Percentiles rank a stretch among this genome's conserved stretches.
Evolutionary conservation across 2,329 filamentous ascomycete species (phyloP).

Genomic region (Xylariomycetidae sp.): DNA sequence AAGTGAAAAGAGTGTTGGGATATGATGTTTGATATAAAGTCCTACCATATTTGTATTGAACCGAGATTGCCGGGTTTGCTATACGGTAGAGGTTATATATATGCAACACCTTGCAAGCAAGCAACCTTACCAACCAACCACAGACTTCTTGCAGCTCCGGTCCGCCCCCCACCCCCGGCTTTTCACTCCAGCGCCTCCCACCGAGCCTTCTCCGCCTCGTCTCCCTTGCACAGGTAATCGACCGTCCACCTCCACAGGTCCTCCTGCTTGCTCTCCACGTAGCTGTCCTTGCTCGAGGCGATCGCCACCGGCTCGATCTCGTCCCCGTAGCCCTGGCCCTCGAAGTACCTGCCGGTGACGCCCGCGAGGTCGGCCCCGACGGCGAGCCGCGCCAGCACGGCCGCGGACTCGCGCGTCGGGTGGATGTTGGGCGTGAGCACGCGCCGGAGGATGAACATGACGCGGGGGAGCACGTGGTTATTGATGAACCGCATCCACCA

Average conservation of each 20-base stretch:
- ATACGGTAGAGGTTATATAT: no score
- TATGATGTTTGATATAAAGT: no score
- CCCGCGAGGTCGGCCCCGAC: slow-evolving; percentile 26
- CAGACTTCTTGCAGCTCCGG: no score
- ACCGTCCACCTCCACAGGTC: slow-evolving; percentile 45
- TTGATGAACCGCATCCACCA: slow-evolving; percentile 28
- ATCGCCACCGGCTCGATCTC: no score
- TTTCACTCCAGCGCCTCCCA: neutral
- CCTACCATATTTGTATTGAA: no score
- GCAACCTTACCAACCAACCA: no score
- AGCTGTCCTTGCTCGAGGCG: slow-evolving; percentile 37
- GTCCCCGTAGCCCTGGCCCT: no score
- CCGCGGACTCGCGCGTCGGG: slow-evolving; percentile 33
- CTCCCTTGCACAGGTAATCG: neutral
- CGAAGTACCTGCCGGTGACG: slow-evolving; percentile 38
- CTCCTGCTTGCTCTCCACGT: slow-evolving; percentile 40
- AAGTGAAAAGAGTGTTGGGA: no score
- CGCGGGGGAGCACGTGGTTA: slow-evolving; percentile 27
- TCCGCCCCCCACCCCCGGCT: no score
- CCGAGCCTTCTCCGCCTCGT: neutral
- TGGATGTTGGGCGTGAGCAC: slow-evolving; percentile 33
- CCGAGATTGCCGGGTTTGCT: no score
- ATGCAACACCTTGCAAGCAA: no score
- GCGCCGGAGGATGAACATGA: slow-evolving; percentile 32
- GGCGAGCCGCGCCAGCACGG: slow-evolving; percentile 35